Percentiles rank a stretch among this genome's conserved stretches.
Conservation (phyloP, 106 monocot species). For the Apostasia shenzhenica region DNA sequence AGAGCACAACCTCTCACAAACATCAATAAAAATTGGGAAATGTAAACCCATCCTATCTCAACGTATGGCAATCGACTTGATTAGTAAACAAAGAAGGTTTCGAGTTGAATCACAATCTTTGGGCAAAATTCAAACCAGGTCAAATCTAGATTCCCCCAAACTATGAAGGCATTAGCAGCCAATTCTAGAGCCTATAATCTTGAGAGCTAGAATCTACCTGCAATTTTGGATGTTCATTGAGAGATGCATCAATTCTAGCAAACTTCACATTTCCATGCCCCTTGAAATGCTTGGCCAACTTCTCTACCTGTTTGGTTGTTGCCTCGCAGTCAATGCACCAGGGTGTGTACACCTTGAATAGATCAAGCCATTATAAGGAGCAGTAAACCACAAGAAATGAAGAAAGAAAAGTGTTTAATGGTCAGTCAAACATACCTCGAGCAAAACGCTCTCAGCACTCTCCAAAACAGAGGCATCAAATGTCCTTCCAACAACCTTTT, state of each 20-base stretch:
- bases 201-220: conserved; percentile 30
- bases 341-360: conserved; percentile 43
- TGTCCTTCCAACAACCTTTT: conserved; percentile 84
- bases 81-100: too few species aligned
- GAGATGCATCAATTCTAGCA: conserved; percentile 82
- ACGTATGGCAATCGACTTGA: too few species aligned
- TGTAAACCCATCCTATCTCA: too few species aligned
- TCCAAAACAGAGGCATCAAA: conserved; percentile 68
- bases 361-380: too few species aligned
- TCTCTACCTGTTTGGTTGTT: conserved; percentile 63
- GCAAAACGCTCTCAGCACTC: conserved; percentile 65
- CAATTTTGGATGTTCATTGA: conserved; percentile 91
- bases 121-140: too few species aligned
- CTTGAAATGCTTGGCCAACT: conserved; percentile 71
- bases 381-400: too few species aligned
- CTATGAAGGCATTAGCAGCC: too few species aligned
- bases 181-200: too few species aligned
- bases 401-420: neutral
- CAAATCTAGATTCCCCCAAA: too few species aligned
- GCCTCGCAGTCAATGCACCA: conserved; percentile 92
- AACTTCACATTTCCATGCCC: conserved; percentile 47
- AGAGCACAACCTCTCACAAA: too few species aligned
- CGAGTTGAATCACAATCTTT: too few species aligned
- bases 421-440: conserved; percentile 55
- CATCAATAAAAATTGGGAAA: too few species aligned